Evolutionary conservation across 1,284 basidiomycete genomes (phyloP), one percentile per base, ranked within the genome.

Genomic region (Anthracocystis walkeri): DNA sequence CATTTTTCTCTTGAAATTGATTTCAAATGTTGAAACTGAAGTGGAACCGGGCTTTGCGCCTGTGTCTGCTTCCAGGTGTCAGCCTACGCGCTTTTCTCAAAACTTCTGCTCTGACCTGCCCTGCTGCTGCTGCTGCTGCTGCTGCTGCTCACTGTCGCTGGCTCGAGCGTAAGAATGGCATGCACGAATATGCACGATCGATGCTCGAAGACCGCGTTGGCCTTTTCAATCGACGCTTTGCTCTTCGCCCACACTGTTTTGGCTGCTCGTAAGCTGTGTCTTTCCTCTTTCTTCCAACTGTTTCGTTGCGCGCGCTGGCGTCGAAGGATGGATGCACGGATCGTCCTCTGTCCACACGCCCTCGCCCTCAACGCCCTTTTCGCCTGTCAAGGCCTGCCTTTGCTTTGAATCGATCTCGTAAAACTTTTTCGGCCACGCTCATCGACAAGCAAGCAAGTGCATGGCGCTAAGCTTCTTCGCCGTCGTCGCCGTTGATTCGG

Each of bases 151-250:
- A 38, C n/a, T 18, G 11, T 23, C 21, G 49, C 38, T 62, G 54
- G 54, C 44, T 62, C 54, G 65, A 54, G 59, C 31, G 55, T 29
- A 33, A 35, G 21, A 18, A 21, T 20, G 23, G 33, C 4, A 53
- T 62, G 65, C 59, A 63, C n/a, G 40, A 16, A 40, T 25, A 68
- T 68, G 66, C 60, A 46, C 66, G 52, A 59, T 69, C 66, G 66
- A 69, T 69, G 66, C 66, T 69, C 60, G 66, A 69, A 63, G 66
- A 69, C 66, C 45, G 53, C 46, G 56, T 60, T 44, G 33, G 41
- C 38, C 35, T 38, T 40, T 51, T 42, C 23, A 46, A 46, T 23
- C 46, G 7, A 31, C 46, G 33, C 6, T 12, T 27, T 29, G 46
- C 33, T 33, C 27, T 48, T 31, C 16, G 40, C 40, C 40, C 40